Evolutionary conservation across 495 filamentous ascomycete species (phyloP), one percentile per base, ranked within the genome.

Genomic region (Saxophila tyrrhenica): DNA sequence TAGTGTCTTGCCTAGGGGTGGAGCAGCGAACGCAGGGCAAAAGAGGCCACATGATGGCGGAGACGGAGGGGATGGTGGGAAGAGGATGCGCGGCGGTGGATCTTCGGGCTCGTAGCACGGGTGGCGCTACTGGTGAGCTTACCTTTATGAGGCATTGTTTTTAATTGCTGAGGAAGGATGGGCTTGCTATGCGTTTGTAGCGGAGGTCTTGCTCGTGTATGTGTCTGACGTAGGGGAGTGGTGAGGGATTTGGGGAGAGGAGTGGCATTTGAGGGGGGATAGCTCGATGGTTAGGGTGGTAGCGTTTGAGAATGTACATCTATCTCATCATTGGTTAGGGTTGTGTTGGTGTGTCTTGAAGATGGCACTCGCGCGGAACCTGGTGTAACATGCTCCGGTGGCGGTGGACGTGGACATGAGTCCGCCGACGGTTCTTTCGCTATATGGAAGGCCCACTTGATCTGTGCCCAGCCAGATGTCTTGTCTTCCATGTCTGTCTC

Each of bases 11-110:
- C 51, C 46, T 16, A 48, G 56, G 7, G 51, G 51, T 10, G 56
- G 43, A 43, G 39, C 38, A 17, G 48, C 25, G 23, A 39, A 43
- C 17, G 57, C 57, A 3, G 61, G 61, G 11, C 61, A 63, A 42
- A 63, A 63, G 61, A 17, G 61, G 1, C 25, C 39, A 13, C 43
- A 56, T 25, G 57, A 59, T 24, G 57, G 54, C 35, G 57, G 49
- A 38, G 44, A 49, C 1, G 39, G 44, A 2, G 58, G 58, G 0
- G 58, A 53, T 39, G 58, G 53, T 39, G 54, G 50, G 35, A 61
- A 61, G 54, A 52, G 58, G 32, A 52, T 35, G 22, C 48, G 58
- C 2, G 58, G 58, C 39, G 58, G 58, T 23, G 57, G 42, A 15
- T 19, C 46, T 23, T 45, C 24, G 17, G 53, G 53, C 25, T 45